These are phyloP conservation scores for Suillus hirtellus DNA, from an alignment of 768 basidiomycete species.

Conservation along the genomic window DNA sequence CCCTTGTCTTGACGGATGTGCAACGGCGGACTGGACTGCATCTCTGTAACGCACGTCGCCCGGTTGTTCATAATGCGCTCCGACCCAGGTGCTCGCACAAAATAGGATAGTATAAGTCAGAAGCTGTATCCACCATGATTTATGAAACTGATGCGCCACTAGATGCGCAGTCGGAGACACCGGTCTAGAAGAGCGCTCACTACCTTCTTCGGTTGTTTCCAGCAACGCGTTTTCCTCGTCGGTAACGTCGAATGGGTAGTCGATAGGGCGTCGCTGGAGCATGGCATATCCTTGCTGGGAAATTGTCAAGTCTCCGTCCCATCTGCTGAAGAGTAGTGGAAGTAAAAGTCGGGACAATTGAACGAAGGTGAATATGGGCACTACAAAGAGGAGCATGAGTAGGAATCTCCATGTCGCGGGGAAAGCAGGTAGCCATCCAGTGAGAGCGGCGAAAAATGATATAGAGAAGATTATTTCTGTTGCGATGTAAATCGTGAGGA, in stretches of 20 bases:
- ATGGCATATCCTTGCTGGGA: constrained; percentile 1
- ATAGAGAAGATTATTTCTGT: constrained; percentile 1
- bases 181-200: constrained; percentile 4
- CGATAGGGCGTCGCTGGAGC: neutral
- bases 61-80: constrained; percentile 8
- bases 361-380: constrained; percentile 9
- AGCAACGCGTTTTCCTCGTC: neutral
- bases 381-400: constrained; percentile 7
- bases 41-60: constrained; percentile 14
- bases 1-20: constrained; percentile 8
- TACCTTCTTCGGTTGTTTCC: constrained; percentile 1
- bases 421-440: constrained; percentile 14
- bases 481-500: constrained; percentile 1
- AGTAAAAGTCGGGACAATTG: constrained; percentile 7
- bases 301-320: neutral
- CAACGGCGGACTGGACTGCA: constrained; percentile 1
- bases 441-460: neutral
- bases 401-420: constrained; percentile 11
- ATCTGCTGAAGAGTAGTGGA: neutral
- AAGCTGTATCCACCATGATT: constrained; percentile 8
- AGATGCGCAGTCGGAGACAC: neutral
- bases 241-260: neutral
- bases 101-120: constrained; percentile 2
- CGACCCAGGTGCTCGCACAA: constrained; percentile 2
- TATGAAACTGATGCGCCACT: neutral